Percentiles rank a stretch among this genome's conserved stretches.
These are phyloP conservation scores for Fusarium udum DNA, from an alignment of 2,329 filamentous ascomycete genomes.

Conservation along the genomic window DNA sequence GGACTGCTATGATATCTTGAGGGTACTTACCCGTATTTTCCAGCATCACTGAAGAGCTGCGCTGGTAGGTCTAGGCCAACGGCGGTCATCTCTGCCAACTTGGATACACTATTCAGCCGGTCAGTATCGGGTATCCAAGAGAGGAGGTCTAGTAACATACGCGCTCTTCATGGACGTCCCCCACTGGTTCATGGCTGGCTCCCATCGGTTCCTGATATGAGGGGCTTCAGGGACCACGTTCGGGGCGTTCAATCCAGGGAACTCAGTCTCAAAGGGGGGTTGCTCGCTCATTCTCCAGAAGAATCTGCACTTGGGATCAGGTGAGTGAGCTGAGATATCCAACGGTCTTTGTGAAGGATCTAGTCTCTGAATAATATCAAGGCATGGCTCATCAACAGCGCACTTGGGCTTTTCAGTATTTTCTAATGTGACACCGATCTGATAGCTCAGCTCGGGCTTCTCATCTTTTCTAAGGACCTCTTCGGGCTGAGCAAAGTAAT, in stretches of 20 bases:
- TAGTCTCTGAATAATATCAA: constrained; percentile 64
- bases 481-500: constrained; percentile 69
- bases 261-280: constrained; percentile 64
- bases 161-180: constrained; percentile 68
- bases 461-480: constrained; percentile 59
- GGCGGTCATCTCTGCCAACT: constrained; percentile 68
- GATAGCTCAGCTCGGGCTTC: constrained; percentile 67
- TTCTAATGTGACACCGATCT: constrained; percentile 70
- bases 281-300: constrained; percentile 68
- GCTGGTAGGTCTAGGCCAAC: constrained; percentile 63
- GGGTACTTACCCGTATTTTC: constrained; percentile 60
- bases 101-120: constrained; percentile 53
- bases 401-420: constrained; percentile 72
- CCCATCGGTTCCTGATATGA: constrained; percentile 61
- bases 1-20: neutral
- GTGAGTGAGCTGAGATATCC: constrained; percentile 64
- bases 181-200: constrained; percentile 65
- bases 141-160: constrained; percentile 49
- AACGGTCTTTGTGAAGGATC: constrained; percentile 65
- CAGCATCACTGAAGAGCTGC: constrained; percentile 64
- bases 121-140: neutral
- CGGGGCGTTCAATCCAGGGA: constrained; percentile 63
- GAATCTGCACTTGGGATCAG: constrained; percentile 71
- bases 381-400: constrained; percentile 69
- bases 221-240: constrained; percentile 64